A percentile compares a stretch with the other conserved stretches of the same genome.
These are phyloP conservation scores for Camelina hispida DNA, from an alignment of 345 rosid species.

Conservation along the genomic window DNA sequence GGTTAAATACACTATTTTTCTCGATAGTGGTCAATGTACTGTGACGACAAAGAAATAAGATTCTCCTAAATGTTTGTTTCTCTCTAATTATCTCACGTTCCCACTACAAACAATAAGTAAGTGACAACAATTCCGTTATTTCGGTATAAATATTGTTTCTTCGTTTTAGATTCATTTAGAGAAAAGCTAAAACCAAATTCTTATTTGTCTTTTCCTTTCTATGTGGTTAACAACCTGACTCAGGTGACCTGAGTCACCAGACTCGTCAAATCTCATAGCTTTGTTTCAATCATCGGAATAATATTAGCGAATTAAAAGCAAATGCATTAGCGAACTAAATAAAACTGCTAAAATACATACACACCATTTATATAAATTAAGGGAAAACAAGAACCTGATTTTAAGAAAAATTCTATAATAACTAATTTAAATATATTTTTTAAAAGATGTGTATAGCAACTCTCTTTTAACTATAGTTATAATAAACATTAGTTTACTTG, in stretches of 20 bases:
- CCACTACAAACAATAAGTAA: constrained; percentile 14
- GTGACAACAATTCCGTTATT: constrained; percentile 1
- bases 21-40: background rate
- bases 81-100: background rate
- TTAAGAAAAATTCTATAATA: no score
- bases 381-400: no score
- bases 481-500: no score
- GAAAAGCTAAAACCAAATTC: background rate
- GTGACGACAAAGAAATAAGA: background rate
- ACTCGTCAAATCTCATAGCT: background rate
- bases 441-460: no score
- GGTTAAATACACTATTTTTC: background rate
- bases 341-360: no score
- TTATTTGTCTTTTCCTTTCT: constrained; percentile 14
- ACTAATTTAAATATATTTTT: no score
- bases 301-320: background rate
- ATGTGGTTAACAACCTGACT: constrained; percentile 33
- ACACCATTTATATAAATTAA: no score
- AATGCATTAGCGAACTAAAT: no score
- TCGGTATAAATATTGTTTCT: constrained; percentile 16
- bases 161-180: constrained; percentile 3
- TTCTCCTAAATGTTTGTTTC: background rate
- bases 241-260: constrained; percentile 25
- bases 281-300: background rate
- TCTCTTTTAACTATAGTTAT: no score